Evolutionary conservation across 108 stramenopile species (phyloP).

Genomic region (Fragilariopsis cylindrus): DNA sequence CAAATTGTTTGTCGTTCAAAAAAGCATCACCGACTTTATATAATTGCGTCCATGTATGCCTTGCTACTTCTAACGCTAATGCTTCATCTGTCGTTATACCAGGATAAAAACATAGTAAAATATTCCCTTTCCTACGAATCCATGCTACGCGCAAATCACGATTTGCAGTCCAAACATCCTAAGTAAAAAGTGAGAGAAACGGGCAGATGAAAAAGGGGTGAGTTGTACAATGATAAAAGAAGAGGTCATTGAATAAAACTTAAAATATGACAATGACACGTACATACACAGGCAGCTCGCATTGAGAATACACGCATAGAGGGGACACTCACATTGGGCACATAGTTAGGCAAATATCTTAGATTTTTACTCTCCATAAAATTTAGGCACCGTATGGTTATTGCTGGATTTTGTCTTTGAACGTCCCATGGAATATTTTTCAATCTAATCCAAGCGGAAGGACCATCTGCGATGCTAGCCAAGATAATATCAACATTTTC

Average conservation of each 20-base stretch:
- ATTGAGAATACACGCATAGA: no score
- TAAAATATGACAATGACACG: no score
- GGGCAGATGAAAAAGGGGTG: no score
- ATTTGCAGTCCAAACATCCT: conserved; percentile 27
- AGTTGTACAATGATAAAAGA: no score
- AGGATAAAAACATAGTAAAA: conserved; percentile 25
- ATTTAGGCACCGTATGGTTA: conserved; percentile 27
- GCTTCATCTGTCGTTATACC: conserved; percentile 13
- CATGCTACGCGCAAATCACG: conserved; percentile 34
- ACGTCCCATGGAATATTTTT: conserved; percentile 10
- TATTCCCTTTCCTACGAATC: conserved; percentile 25
- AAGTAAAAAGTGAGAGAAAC: conserved; percentile 17
- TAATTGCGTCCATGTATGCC: conserved; percentile 32
- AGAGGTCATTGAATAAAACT: no score
- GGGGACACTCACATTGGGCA: no score
- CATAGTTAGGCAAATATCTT: background rate
- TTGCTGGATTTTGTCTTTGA: conserved; percentile 23
- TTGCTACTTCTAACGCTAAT: conserved; percentile 36
- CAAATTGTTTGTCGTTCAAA: conserved; percentile 21
- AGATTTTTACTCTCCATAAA: conserved; percentile 5
- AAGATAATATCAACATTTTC: conserved; percentile 22
- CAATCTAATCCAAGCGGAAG: conserved; percentile 26
- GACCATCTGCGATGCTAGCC: conserved; percentile 18
- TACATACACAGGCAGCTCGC: no score
- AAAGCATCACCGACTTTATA: conserved; percentile 30